Evolutionary conservation across 2,329 filamentous ascomycete genomes (phyloP), one percentile per base, ranked within the genome.

Genomic region (Verticillium klebahnii): DNA sequence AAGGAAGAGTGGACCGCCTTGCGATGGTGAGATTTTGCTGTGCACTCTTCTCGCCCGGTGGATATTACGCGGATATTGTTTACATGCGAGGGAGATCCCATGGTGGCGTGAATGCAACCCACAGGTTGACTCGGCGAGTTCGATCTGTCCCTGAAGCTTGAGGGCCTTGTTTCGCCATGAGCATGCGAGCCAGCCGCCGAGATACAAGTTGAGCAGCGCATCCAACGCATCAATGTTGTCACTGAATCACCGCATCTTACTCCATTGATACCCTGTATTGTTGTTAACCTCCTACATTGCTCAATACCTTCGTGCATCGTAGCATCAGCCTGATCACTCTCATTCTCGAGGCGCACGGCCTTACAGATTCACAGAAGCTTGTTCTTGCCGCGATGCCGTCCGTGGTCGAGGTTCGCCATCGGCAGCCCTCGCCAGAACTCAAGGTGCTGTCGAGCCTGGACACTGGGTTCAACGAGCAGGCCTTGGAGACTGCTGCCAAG

Each of bases 401-500:
- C 40, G 56, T 57, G 45, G 59, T 67, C 45, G 60, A 62, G 25
- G 56, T 61, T 15, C 65, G 64, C 15, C 23, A 39, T 23, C 64
- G 61, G 25, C 63, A 62, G 55, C 61, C 64, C 6, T 61, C 61
- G 9, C 63, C 65, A 17, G 65, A 65, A 56, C 59, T 62, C 3
- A 61, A 59, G 52, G 54, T 62, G 12, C 57, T 67, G 31, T 62
- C 63, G 55, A 62, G 56, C 19, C 34, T 76, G 2, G 59, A 58
- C 31, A 61, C 57, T 31, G 63, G 61, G 32, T 63, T 64, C 55
- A 73, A 75, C 54, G 59, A 63, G 1, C 29, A 55, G 0, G 69
- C 71, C 6, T 68, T 76, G 1, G 68, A 75, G 31, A 72, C 66
- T 0, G 73, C 77, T 5, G 66, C 70, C 6, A 69, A 67, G 11